phyloP scores from a whole-genome alignment of 2,329 filamentous ascomycete species.

The Alternaria hordeiaustralica region DNA sequence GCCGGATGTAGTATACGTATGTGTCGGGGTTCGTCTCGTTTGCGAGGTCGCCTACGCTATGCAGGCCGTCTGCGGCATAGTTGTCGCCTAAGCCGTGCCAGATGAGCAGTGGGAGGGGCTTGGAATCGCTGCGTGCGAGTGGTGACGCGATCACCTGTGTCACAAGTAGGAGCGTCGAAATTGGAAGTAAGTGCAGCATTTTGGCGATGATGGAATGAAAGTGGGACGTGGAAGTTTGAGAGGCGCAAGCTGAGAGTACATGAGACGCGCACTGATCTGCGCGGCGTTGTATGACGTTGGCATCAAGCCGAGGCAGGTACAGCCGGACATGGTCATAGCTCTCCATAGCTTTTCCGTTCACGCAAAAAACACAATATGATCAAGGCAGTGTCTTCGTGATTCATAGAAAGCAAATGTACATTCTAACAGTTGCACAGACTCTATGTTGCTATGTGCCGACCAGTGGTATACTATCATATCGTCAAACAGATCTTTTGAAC shows the following conservation, averaged over 20 bases:
- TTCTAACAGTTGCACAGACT: background rate
- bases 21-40: constrained; percentile 79
- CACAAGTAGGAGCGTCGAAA: constrained; percentile 31
- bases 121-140: constrained; percentile 7
- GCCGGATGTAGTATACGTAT: constrained; percentile 78
- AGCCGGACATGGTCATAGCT: constrained; percentile 16
- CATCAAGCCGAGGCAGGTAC: constrained; percentile 18
- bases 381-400: background rate
- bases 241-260: constrained; percentile 12
- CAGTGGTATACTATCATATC: constrained; percentile 22
- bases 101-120: constrained; percentile 80
- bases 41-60: constrained; percentile 72
- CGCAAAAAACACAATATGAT: background rate
- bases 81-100: constrained; percentile 90
- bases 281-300: constrained; percentile 30
- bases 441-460: background rate
- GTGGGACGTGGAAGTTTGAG: constrained; percentile 9
- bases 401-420: background rate
- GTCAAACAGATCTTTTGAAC: constrained; percentile 27
- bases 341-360: background rate
- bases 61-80: constrained; percentile 77
- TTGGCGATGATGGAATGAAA: background rate
- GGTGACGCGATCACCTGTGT: constrained; percentile 23
- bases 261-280: constrained; percentile 9
- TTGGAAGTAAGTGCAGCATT: constrained; percentile 30